Percentiles rank a stretch among this genome's conserved stretches.
Evolutionary conservation across 2,329 filamentous ascomycete species (phyloP).

Genomic region (Fusarium miscanthi): DNA sequence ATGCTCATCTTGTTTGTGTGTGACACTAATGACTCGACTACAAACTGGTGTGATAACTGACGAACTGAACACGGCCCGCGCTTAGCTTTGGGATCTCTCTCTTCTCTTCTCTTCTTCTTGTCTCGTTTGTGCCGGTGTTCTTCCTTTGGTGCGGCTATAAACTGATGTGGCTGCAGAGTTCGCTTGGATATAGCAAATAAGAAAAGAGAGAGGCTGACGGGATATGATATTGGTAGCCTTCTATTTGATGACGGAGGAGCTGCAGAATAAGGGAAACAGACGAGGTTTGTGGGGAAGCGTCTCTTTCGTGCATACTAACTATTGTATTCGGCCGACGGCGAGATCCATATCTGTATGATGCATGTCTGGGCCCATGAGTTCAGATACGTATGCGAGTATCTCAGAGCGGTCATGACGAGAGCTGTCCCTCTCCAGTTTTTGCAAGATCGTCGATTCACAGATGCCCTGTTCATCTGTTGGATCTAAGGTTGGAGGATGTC

Average conservation of each 20-base stretch:
- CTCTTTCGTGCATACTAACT: background rate
- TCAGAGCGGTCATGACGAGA: background rate
- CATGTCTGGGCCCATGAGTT: background rate
- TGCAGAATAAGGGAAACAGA: background rate
- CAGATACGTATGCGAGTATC: background rate
- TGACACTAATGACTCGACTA: background rate
- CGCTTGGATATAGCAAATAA: background rate
- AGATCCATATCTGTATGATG: background rate
- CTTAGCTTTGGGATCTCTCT: background rate
- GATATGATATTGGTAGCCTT: background rate
- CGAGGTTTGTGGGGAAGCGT: slow-evolving; percentile 8
- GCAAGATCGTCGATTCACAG: slow-evolving; percentile 8
- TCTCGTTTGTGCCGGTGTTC: background rate
- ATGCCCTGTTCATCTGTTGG: background rate
- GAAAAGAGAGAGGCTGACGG: background rate
- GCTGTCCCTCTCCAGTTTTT: background rate
- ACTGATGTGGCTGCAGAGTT: slow-evolving; percentile 8
- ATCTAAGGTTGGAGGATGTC: background rate
- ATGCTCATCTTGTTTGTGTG: background rate
- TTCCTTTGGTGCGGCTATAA: background rate
- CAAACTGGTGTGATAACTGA: background rate
- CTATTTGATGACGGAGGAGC: background rate
- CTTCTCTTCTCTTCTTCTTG: background rate
- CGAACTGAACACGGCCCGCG: background rate
- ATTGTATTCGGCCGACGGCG: slow-evolving; percentile 10